These are phyloP conservation scores for Medakamo hakoo DNA, from an alignment of 139 green algal species.

Conservation along the genomic window DNA sequence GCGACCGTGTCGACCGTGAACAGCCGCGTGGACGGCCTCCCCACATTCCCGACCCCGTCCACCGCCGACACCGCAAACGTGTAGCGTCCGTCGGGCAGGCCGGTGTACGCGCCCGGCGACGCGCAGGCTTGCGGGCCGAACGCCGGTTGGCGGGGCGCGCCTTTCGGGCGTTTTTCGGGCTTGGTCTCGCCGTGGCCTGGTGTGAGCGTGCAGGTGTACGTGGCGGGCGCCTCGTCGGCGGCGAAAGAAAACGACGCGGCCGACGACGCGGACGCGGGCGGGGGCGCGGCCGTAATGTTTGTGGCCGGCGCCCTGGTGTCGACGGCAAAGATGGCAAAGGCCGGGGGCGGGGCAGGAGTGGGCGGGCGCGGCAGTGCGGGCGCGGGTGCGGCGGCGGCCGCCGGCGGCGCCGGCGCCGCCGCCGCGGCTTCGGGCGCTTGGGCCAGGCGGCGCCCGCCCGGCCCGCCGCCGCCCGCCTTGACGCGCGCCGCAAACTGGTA, in stretches of 20 bases:
- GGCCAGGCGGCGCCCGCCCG: background rate
- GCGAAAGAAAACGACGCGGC: conserved; percentile 1
- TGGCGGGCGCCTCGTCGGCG: conserved; percentile 8
- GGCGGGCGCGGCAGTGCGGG: background rate
- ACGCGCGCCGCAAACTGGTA: background rate
- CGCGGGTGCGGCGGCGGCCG: background rate
- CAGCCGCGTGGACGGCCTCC: background rate
- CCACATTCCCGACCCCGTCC: background rate
- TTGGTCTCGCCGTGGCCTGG: no score
- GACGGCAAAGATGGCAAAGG: conserved; percentile 6
- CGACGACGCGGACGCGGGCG: background rate
- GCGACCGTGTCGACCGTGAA: background rate
- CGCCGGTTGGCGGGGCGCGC: background rate
- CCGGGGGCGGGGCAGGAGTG: background rate
- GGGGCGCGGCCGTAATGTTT: conserved; percentile 4
- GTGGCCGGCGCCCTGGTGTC: conserved; percentile 13
- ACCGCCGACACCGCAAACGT: conserved; percentile 4
- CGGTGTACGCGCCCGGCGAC: background rate
- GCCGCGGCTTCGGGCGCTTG: conserved; percentile 3
- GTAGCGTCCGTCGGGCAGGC: conserved; percentile 8
- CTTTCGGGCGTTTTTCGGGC: no score
- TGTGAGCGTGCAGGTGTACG: conserved; percentile 8
- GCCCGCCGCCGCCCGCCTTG: no score
- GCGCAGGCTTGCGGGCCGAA: background rate
- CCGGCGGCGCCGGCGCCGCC: conserved; percentile 2